These are phyloP conservation scores for Mycena galopus DNA, from an alignment of 768 basidiomycete species.

Conservation along the genomic window DNA sequence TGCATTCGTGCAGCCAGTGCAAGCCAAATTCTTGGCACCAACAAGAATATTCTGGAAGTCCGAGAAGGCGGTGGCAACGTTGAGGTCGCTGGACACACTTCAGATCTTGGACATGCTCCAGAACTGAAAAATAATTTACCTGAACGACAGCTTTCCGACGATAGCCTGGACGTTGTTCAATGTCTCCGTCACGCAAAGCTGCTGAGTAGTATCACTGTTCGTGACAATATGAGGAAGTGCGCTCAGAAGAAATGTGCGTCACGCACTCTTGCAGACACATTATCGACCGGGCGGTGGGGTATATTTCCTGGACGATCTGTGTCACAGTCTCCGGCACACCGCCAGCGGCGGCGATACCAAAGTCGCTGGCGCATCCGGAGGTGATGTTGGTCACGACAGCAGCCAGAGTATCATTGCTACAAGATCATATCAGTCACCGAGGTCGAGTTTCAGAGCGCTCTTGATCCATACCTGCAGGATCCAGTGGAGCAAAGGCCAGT, in stretches of 20 bases:
- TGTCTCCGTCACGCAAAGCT: conserved; percentile 67
- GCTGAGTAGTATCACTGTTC: conserved; percentile 47
- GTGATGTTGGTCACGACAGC: conserved; percentile 67
- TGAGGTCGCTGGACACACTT: conserved; percentile 43
- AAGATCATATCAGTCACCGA: conserved; percentile 46
- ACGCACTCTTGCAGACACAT: conserved; percentile 71
- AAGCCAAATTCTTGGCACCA: conserved; percentile 51
- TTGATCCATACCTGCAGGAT: conserved; percentile 22
- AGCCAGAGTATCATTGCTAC: conserved; percentile 72
- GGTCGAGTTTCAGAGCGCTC: neutral
- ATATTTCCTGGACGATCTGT: conserved; percentile 54
- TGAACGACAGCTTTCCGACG: conserved; percentile 47
- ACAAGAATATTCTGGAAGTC: conserved; percentile 43
- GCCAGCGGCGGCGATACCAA: conserved; percentile 39
- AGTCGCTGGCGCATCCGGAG: conserved; percentile 59
- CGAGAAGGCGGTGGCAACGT: conserved; percentile 35
- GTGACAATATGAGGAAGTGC: neutral
- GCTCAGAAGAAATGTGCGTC: neutral
- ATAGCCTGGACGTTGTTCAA: conserved; percentile 59
- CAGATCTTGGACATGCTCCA: too few relatives aligned
- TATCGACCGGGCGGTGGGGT: conserved; percentile 62
- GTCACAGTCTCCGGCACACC: conserved; percentile 40
- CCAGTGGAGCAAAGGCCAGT: conserved; percentile 63
- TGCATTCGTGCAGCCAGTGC: conserved; percentile 63
- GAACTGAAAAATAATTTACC: too few relatives aligned